Evolutionary conservation across 2,329 filamentous ascomycete species (phyloP).

Genomic region (Penicillium sp.): DNA sequence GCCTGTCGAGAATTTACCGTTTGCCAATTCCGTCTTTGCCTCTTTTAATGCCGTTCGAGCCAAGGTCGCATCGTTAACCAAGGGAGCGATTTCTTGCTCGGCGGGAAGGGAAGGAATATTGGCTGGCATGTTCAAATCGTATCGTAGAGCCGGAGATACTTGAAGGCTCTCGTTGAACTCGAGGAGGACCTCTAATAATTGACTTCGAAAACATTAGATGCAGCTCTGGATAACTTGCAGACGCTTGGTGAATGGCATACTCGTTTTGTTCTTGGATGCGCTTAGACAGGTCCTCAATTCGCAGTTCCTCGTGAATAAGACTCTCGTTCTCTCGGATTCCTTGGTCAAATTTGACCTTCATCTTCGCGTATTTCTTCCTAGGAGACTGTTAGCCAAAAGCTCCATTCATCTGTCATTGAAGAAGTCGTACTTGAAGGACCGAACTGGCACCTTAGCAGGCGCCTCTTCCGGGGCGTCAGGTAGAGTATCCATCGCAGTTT

Average conservation of each 20-base stretch:
- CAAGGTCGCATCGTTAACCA: constrained; percentile 34
- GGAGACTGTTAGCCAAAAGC: constrained; percentile 18
- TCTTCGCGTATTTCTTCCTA: constrained; percentile 85
- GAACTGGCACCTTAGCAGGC: constrained; percentile 61
- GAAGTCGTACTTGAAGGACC: constrained; percentile 65
- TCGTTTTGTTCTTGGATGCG: constrained; percentile 90
- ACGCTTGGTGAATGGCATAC: constrained; percentile 56
- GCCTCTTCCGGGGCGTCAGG: constrained; percentile 35
- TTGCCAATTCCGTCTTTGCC: constrained; percentile 42
- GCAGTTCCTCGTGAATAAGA: constrained; percentile 77
- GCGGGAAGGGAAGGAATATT: constrained; percentile 54
- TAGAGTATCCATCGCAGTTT: constrained; percentile 34
- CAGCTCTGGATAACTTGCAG: neutral
- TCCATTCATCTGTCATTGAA: neutral
- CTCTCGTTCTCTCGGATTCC: constrained; percentile 72
- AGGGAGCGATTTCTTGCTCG: constrained; percentile 42
- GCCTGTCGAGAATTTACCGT: constrained; percentile 39
- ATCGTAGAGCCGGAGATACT: constrained; percentile 73
- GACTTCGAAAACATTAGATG: constrained; percentile 58
- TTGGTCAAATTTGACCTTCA: constrained; percentile 79
- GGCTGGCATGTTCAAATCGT: constrained; percentile 64
- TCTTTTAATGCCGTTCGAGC: constrained; percentile 43
- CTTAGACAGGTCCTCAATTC: constrained; percentile 78
- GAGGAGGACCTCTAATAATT: constrained; percentile 83
- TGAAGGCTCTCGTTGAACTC: constrained; percentile 86